Conservation (phyloP, 495 filamentous ascomycete species). For the Eremomyces bilateralis region DNA sequence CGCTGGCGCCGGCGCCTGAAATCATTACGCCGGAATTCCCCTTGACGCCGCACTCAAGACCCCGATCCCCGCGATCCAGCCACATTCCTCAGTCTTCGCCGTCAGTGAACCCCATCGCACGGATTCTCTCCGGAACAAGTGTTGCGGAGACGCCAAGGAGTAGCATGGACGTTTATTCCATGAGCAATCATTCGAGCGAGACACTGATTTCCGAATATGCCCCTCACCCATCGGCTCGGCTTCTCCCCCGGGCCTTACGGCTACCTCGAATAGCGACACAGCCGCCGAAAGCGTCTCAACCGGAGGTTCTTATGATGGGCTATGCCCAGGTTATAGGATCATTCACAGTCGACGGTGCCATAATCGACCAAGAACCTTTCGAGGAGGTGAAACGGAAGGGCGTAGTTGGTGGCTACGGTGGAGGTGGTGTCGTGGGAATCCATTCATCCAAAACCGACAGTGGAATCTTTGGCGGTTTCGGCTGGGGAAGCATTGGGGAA, state of each 20-base stretch:
- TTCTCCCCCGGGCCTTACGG: slow-evolving; percentile 7
- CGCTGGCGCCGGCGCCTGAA: slow-evolving; percentile 3
- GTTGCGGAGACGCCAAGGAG: slow-evolving; percentile 51
- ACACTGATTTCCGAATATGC: slow-evolving; percentile 84
- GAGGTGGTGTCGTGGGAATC: slow-evolving; percentile 59
- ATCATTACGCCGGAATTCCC: slow-evolving; percentile 7
- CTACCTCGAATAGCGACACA: neutral
- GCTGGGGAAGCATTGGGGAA: slow-evolving; percentile 75
- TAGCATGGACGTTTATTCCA: slow-evolving; percentile 83
- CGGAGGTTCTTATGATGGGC: slow-evolving; percentile 87
- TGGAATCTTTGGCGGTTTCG: slow-evolving; percentile 63
- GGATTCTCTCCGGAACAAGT: slow-evolving; percentile 54
- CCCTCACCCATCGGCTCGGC: slow-evolving; percentile 33
- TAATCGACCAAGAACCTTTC: slow-evolving; percentile 74
- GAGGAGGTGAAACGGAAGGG: slow-evolving; percentile 92
- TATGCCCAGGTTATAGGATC: slow-evolving; percentile 89
- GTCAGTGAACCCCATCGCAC: slow-evolving; percentile 38
- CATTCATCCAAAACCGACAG: slow-evolving; percentile 55
- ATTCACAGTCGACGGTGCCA: slow-evolving; percentile 76
- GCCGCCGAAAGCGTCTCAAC: slow-evolving; percentile 10
- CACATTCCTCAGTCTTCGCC: neutral
- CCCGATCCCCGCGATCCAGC: neutral
- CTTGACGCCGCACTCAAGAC: slow-evolving; percentile 1
- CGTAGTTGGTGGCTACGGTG: slow-evolving; percentile 61
- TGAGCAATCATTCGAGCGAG: slow-evolving; percentile 84